Percentiles rank a stretch among this genome's conserved stretches.
Evolutionary conservation across 1,284 basidiomycete species (phyloP).

Genomic region (Heterobasidion parviporum): DNA sequence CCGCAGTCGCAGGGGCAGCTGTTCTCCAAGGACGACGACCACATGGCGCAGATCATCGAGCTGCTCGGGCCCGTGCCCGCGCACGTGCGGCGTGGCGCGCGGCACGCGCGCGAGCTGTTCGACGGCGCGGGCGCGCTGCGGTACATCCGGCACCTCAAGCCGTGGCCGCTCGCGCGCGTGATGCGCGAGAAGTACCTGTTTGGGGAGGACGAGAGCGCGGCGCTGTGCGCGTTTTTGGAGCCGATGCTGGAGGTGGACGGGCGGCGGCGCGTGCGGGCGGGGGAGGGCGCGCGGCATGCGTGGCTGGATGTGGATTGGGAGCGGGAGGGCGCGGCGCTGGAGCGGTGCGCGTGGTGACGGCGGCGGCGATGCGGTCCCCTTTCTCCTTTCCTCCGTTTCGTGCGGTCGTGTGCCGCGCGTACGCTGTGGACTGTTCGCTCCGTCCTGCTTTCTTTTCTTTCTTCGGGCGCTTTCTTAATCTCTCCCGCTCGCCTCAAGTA

Average conservation of each 20-base stretch:
- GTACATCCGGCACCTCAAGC: constrained; percentile 74
- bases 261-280: constrained; percentile 60
- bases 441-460: not conserved
- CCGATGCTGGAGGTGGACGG: constrained; percentile 78
- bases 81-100: constrained; percentile 74
- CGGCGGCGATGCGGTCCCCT: too few relatives aligned
- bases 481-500: not conserved
- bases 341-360: constrained; percentile 12
- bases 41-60: constrained; percentile 91
- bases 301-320: constrained; percentile 55
- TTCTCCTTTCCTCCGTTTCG: too few relatives aligned
- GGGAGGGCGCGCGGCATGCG: constrained; percentile 62
- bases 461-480: not conserved
- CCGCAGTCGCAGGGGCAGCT: constrained; percentile 76
- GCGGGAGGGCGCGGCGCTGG: constrained; percentile 8
- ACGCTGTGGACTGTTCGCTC: not conserved
- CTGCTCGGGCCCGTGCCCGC: constrained; percentile 68
- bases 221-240: constrained; percentile 64
- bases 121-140: constrained; percentile 62
- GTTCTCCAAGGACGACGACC: constrained; percentile 91
- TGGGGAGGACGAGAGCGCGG: constrained; percentile 44
- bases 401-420: not conserved
- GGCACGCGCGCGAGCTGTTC: constrained; percentile 79
- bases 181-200: constrained; percentile 82
- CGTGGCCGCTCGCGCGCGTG: constrained; percentile 78